phyloP scores from a whole-genome alignment of 1,139 yeast species.

The Kluyveromyces marxianus region DNA sequence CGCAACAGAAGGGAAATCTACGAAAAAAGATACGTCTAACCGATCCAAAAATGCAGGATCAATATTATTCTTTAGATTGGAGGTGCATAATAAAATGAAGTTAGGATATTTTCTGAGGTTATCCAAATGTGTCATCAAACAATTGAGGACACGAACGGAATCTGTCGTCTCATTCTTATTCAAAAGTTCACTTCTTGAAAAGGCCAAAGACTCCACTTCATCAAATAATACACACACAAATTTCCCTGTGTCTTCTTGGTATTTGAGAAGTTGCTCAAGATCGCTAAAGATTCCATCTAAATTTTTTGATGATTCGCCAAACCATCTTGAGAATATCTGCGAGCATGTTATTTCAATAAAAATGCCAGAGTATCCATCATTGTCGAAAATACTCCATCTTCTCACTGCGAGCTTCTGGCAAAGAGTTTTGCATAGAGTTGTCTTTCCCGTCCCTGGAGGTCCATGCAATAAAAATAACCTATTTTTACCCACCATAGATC shows the following conservation, averaged over 20 bases:
- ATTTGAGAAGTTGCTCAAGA: conserved; percentile 21
- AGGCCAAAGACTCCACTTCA: conserved; percentile 37
- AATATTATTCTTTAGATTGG: conserved; percentile 30
- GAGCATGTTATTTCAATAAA: conserved; percentile 34
- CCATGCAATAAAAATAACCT: conserved; percentile 35
- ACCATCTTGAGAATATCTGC: conserved; percentile 35
- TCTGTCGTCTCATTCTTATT: conserved; percentile 34
- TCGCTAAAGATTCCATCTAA: conserved; percentile 30
- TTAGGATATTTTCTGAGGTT: conserved; percentile 29
- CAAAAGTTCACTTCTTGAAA: conserved; percentile 30
- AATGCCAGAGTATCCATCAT: conserved; percentile 15
- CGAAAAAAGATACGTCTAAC: conserved; percentile 29
- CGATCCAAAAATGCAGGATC: conserved; percentile 36
- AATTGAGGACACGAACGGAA: conserved; percentile 35
- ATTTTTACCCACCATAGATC: conserved; percentile 17
- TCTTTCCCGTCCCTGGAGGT: conserved; percentile 49
- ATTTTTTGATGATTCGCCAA: conserved; percentile 37
- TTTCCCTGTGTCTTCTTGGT: conserved; percentile 11
- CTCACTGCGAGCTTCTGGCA: conserved; percentile 32
- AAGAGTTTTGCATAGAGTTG: conserved; percentile 40
- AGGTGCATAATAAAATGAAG: conserved; percentile 32
- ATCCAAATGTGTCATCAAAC: conserved; percentile 34
- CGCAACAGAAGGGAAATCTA: conserved; percentile 27
- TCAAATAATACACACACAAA: conserved; percentile 33
- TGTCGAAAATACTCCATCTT: conserved; percentile 7